Percentiles rank a stretch among this genome's conserved stretches.
Conservation (phyloP, 257 asterid genomes). For the Cinchona pubescens region DNA sequence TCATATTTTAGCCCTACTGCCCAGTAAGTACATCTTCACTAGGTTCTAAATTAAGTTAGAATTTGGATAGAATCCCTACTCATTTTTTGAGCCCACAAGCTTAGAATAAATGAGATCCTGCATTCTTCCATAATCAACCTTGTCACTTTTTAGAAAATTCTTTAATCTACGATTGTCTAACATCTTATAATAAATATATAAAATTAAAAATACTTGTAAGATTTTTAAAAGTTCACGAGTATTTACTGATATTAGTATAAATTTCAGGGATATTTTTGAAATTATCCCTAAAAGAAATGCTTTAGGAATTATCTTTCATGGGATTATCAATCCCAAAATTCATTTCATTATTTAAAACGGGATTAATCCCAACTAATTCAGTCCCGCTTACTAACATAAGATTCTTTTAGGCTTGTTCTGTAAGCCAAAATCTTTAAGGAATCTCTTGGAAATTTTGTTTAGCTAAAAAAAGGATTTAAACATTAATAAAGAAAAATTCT, state of each 20-base stretch:
- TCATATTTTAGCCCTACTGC: neutral
- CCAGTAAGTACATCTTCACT: neutral
- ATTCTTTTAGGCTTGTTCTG: neutral
- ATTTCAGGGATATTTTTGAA: too few relatives aligned
- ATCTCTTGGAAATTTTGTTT: neutral
- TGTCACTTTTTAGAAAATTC: too few relatives aligned
- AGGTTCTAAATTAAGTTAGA: neutral
- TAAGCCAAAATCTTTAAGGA: neutral
- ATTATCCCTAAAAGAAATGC: too few relatives aligned
- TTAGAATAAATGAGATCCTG: too few relatives aligned
- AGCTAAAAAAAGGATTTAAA: neutral
- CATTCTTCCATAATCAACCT: too few relatives aligned
- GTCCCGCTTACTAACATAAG: neutral
- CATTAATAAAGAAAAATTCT: neutral
- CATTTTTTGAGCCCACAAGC: neutral
- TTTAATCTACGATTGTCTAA: too few relatives aligned
- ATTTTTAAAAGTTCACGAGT: too few relatives aligned
- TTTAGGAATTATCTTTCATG: neutral
- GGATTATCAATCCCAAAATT: neutral
- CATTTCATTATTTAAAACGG: neutral
- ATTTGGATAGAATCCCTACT: too few relatives aligned
- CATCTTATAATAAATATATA: too few relatives aligned
- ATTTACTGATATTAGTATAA: too few relatives aligned
- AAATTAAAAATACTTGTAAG: too few relatives aligned
- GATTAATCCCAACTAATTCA: neutral